phyloP scores from a whole-genome alignment of 2,329 filamentous ascomycete species.

The Dactylellina cionopaga region DNA sequence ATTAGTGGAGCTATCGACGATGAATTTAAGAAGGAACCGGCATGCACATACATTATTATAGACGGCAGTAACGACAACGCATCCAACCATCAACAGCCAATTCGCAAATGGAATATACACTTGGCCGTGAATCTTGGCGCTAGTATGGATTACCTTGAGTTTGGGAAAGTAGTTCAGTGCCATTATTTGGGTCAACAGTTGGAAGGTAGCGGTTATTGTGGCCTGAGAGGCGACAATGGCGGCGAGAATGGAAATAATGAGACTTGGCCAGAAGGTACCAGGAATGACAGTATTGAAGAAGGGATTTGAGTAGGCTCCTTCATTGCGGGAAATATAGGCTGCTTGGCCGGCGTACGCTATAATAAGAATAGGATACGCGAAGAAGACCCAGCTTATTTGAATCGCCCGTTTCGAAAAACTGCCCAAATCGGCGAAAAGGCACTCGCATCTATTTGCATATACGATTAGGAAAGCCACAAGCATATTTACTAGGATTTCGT shows the following conservation, averaged over 20 bases:
- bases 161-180: conserved; percentile 78
- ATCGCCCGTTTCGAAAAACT: conserved; percentile 76
- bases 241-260: conserved; percentile 75
- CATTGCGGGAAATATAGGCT: conserved; percentile 72
- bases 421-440: conserved; percentile 78
- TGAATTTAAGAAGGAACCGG: no score
- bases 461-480: not conserved
- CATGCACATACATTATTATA: conserved; percentile 73
- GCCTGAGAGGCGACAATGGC: conserved; percentile 81
- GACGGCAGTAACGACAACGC: conserved; percentile 76
- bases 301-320: conserved; percentile 74
- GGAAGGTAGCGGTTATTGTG: conserved; percentile 79
- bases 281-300: conserved; percentile 77
- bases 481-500: not conserved
- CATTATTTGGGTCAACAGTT: conserved; percentile 77
- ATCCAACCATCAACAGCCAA: conserved; percentile 79
- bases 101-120: conserved; percentile 80
- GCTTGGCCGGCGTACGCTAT: conserved; percentile 78
- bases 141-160: conserved; percentile 77
- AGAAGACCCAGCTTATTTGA: conserved; percentile 76
- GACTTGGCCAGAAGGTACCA: conserved; percentile 73
- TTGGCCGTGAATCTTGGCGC: conserved; percentile 75
- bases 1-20: conserved; percentile 19
- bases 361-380: conserved; percentile 74
- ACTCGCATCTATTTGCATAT: conserved; percentile 62